Evolutionary conservation across 2,329 filamentous ascomycete species (phyloP).

Genomic region (Fusarium sp.): DNA sequence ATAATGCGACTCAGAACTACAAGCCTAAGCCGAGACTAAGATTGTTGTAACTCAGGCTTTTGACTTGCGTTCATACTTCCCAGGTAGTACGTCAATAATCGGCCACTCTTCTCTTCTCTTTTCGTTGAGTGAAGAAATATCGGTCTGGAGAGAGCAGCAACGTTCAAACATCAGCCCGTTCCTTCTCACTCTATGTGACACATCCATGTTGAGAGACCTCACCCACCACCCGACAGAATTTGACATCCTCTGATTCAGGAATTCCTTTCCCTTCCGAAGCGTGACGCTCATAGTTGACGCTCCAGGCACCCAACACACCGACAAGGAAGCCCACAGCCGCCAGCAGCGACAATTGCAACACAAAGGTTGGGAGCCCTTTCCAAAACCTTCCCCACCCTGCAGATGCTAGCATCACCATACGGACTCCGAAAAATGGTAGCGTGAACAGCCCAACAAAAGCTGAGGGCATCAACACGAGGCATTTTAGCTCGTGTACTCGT

Average conservation of each 20-base stretch:
- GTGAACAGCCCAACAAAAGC: too few relatives aligned
- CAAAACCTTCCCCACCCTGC: too few relatives aligned
- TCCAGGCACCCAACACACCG: rapidly evolving
- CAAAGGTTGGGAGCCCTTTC: too few relatives aligned
- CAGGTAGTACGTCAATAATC: not conserved
- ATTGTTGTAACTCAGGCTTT: not conserved
- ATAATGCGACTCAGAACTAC: not conserved
- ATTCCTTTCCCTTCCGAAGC: not conserved
- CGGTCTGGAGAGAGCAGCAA: not conserved
- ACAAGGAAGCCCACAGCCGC: too few relatives aligned
- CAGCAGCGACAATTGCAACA: too few relatives aligned
- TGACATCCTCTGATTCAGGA: not conserved
- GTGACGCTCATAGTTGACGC: too few relatives aligned
- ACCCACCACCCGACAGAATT: too few relatives aligned
- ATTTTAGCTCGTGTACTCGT: too few relatives aligned
- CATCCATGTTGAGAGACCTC: not conserved
- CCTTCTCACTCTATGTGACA: not conserved
- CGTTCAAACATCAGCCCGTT: not conserved
- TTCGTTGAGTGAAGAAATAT: not conserved
- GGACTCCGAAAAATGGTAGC: too few relatives aligned
- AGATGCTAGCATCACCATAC: too few relatives aligned
- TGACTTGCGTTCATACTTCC: not conserved
- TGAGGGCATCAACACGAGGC: too few relatives aligned
- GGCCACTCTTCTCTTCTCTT: not conserved
- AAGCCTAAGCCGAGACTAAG: not conserved